Conservation (phyloP, 2,329 filamentous ascomycete species). For the Sphaerulina musiva region DNA sequence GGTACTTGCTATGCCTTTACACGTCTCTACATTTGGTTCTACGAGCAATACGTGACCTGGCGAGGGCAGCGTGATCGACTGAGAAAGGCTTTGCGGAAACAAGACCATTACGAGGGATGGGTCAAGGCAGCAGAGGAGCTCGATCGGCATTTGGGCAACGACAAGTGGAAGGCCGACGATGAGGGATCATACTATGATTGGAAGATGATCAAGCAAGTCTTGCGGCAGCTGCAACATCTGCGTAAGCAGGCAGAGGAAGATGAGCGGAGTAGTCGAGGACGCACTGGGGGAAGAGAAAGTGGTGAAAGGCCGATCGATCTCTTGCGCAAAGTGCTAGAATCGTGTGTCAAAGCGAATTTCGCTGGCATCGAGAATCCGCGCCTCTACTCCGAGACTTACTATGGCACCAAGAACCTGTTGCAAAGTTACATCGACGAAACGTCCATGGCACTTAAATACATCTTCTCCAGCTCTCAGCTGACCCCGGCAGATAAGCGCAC, state of each 20-base stretch:
- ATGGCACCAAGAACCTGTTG: constrained; percentile 90
- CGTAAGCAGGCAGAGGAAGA: constrained; percentile 51
- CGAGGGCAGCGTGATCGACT: constrained; percentile 68
- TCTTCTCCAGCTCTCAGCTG: constrained; percentile 62
- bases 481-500: constrained; percentile 65
- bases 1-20: constrained; percentile 71
- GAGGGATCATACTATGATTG: constrained; percentile 78
- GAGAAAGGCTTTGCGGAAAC: constrained; percentile 62
- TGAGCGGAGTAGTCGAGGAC: constrained; percentile 41
- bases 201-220: constrained; percentile 70
- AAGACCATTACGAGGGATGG: constrained; percentile 78
- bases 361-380: constrained; percentile 88
- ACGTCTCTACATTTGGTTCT: constrained; percentile 80
- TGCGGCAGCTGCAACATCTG: constrained; percentile 64
- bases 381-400: constrained; percentile 96
- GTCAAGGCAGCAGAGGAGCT: constrained; percentile 69
- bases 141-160: constrained; percentile 73
- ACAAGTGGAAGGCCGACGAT: constrained; percentile 69
- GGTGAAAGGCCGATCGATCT: constrained; percentile 60
- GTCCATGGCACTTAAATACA: constrained; percentile 59
- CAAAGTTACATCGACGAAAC: constrained; percentile 87
- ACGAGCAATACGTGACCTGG: constrained; percentile 90
- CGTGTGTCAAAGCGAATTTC: constrained; percentile 96
- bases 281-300: constrained; percentile 6
- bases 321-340: constrained; percentile 70